A percentile compares a stretch with the other conserved stretches of the same genome.
Conservation (phyloP, 2,329 filamentous ascomycete species). For the Ceratocystis albifundus region DNA sequence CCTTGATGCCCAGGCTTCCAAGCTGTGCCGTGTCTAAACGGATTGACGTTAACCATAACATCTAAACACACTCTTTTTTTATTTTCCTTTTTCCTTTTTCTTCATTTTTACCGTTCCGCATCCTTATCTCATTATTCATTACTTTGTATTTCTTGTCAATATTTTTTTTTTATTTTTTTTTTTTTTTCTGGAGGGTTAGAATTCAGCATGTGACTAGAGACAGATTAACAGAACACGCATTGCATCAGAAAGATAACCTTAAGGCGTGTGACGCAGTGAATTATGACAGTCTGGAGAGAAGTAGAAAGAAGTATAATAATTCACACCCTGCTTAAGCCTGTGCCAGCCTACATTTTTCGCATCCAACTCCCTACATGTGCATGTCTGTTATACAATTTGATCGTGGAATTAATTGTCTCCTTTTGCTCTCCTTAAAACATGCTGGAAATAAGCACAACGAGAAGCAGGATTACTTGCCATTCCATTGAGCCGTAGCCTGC, state of each 20-base stretch:
- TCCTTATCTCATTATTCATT: neutral
- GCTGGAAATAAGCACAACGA: too few species aligned
- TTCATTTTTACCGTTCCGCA: too few species aligned
- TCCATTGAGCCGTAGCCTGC: too few species aligned
- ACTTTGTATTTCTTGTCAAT: neutral
- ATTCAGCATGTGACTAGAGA: slow-evolving; percentile 2
- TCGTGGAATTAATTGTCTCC: too few species aligned
- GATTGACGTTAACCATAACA: neutral
- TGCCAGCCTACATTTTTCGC: too few species aligned
- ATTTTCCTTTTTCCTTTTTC: too few species aligned
- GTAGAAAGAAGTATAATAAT: neutral
- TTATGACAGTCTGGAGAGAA: neutral
- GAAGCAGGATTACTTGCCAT: too few species aligned
- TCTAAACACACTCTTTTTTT: neutral
- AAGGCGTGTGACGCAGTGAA: neutral
- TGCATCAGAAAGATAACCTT: neutral
- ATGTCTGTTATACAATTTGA: too few species aligned
- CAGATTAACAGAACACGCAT: slow-evolving; percentile 6
- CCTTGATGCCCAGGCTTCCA: slow-evolving; percentile 31
- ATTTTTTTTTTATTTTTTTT: slow-evolving; percentile 1
- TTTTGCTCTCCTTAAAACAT: too few species aligned
- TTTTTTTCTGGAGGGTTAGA: slow-evolving; percentile 28
- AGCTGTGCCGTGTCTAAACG: slow-evolving; percentile 28
- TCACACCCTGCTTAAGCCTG: too few species aligned
- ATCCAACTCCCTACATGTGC: too few species aligned